Base-by-base conservation (phyloP, 1,284 basidiomycete species). In the Cutaneotrichosporon sp. region DNA sequence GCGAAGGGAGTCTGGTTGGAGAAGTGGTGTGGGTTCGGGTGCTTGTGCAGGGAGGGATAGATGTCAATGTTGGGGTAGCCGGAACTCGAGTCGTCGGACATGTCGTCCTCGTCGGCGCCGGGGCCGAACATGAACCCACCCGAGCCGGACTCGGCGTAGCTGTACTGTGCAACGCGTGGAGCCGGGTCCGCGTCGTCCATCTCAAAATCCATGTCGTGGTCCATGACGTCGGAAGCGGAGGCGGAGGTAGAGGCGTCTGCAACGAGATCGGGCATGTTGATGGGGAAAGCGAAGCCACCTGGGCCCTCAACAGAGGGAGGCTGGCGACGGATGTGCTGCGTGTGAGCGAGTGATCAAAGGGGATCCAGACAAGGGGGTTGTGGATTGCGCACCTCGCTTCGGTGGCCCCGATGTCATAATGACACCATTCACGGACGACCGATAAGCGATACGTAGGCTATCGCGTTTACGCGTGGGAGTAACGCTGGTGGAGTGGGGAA, bases 71-170 rank as follows among this genome's bases (percentile, higher is more conserved):
- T 44, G 25, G 46, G n/a, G n/a, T n/a, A n/a, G n/a, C n/a, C n/a
- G n/a, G n/a, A n/a, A n/a, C n/a, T 50, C 45, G 47, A 34, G 52
- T 63, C 62, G 35, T 48, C 42, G 44, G 62, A 62, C 44, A 65
- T 62, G 34, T 64, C 67, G 57, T 73, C 71, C 54, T 73, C 71
- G 49, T 71, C 68, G 5, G 66, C 66, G 11, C 71, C 71, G 17
- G 71, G 71, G 17, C 71, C 71, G 35, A 73, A 73, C 9, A 68
- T 65, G 46, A 73, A 71, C 5, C 71, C 71, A 9, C 68, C 71
- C 22, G 59, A 64, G 1, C 71, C 71, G 19, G 57, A 45, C 24
- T 60, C 54, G 16, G 58, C 56, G 48, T 63, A 67, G 16, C 35
- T 49, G 47, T 67, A 67, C 42, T 49, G 42, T 17, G 37, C 45